Evolutionary conservation across 257 asterid species (phyloP).

Genomic region (Echites panduratus): DNA sequence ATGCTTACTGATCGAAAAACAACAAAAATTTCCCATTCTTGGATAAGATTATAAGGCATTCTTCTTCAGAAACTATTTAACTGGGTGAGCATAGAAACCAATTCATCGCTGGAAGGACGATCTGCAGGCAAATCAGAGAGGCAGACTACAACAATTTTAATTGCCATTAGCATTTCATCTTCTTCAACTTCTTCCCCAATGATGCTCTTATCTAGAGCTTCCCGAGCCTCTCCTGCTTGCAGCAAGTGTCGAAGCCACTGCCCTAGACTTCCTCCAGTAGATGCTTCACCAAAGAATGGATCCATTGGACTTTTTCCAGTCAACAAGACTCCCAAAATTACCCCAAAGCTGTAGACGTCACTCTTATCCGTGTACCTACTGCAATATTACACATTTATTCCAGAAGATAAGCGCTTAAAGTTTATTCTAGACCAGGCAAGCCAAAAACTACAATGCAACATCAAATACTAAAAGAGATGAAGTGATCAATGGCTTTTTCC

Average conservation of each 20-base stretch:
- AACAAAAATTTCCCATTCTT: conserved; percentile 1
- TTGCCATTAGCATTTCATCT: conserved; percentile 91
- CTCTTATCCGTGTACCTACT: conserved; percentile 83
- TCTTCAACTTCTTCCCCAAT: conserved; percentile 75
- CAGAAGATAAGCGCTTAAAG: background rate
- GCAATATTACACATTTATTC: conserved; percentile 1
- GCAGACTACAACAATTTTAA: conserved; percentile 76
- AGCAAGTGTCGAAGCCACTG: conserved; percentile 75
- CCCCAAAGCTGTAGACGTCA: conserved; percentile 90
- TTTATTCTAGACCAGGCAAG: background rate
- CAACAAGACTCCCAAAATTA: conserved; percentile 62
- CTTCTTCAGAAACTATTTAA: conserved; percentile 63
- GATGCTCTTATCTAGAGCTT: conserved; percentile 76
- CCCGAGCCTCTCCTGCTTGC: conserved; percentile 77
- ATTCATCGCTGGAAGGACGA: conserved; percentile 93
- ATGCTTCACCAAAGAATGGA: conserved; percentile 49
- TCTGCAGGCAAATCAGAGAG: conserved; percentile 82
- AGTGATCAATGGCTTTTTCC: too few relatives aligned
- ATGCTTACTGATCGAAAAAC: background rate
- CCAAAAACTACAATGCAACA: background rate
- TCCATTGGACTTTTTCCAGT: conserved; percentile 78
- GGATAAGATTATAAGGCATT: background rate
- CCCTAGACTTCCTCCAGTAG: conserved; percentile 65
- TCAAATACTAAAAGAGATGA: background rate
- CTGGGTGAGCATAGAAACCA: conserved; percentile 92